Base-by-base conservation (phyloP, 768 basidiomycete genomes). In the Suillus variegatus region DNA sequence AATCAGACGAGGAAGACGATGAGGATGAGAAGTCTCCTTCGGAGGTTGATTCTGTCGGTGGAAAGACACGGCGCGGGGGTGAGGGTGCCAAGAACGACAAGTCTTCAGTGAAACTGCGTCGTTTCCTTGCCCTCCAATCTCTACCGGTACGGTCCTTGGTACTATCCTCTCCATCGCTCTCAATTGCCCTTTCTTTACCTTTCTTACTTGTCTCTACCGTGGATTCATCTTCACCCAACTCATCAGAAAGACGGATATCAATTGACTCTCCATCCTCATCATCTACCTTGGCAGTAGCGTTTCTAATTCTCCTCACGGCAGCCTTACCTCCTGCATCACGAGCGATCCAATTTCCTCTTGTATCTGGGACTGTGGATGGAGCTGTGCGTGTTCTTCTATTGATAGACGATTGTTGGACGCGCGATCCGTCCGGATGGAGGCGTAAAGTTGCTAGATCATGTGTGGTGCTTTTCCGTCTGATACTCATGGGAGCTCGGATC, bases 361-460 rank as follows among this genome's bases (percentile, higher is more conserved):
- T 63, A 73, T 86, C 84, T 61, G 79, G 78, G 4, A 82, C 74
- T 16, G 79, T 74, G 52, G 73, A 72, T 40, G 69, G 75, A 20
- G 80, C 77, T 38, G 75, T 78, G 64, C 80, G 76, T 7, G 69
- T 71, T 32, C 73, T 70, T 2, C 73, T 65, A 49, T 82, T 85
- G 6, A 61, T 67, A 4, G 79, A 72, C n/a, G 75, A 75, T 64
- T 80, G 84, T 52, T 82, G 78, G 5, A 90, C 86, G 47, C 89
- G 86, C 28, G 81, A 81, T 6, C 89, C 90, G 70, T 90, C 85
- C 25, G 85, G 83, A 65, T 86, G 89, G 4, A 92, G 73, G 41
- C 88, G 84, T n/a, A 91, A 84, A 51, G 83, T 81, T 0, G 89
- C 80, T 43, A 86, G 81, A 72, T 92, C 91, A 73, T 86, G 88